Evolutionary conservation across 139 green algal genomes (phyloP).

Genomic region (Coccomyxa sp.): DNA sequence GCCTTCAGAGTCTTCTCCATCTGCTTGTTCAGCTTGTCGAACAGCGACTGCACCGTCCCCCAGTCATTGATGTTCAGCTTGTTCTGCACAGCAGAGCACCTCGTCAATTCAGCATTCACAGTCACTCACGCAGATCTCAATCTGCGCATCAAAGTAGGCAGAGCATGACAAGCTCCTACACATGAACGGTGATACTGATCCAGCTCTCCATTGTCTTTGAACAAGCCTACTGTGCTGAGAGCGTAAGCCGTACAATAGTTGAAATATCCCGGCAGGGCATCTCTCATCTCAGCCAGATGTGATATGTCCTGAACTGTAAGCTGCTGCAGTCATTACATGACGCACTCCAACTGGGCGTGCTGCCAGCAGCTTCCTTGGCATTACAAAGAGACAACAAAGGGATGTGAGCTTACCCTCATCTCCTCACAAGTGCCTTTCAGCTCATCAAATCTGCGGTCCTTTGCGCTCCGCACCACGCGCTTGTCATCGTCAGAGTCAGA

Average conservation of each 20-base stretch:
- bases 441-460: slow-evolving; percentile 87
- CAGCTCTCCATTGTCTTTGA: too few relatives aligned
- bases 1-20: slow-evolving; percentile 82
- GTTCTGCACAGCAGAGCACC: slow-evolving; percentile 55
- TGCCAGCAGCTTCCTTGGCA: neutral
- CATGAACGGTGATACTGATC: too few relatives aligned
- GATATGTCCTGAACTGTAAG: too few relatives aligned
- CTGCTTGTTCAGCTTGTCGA: slow-evolving; percentile 98
- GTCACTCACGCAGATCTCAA: too few relatives aligned
- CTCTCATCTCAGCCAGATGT: too few relatives aligned
- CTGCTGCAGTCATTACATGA: neutral
- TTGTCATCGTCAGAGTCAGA: slow-evolving; percentile 76
- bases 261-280: too few relatives aligned
- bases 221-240: too few relatives aligned
- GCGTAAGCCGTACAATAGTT: too few relatives aligned
- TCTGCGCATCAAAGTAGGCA: too few relatives aligned
- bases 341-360: neutral
- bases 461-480: slow-evolving; percentile 75
- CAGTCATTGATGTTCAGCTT: slow-evolving; percentile 99
- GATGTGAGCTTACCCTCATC: slow-evolving; percentile 59
- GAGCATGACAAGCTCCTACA: too few relatives aligned
- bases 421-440: slow-evolving; percentile 77
- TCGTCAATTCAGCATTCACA: neutral
- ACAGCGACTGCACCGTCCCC: slow-evolving; percentile 85
- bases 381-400: neutral